phyloP scores from a whole-genome alignment of 2,329 filamentous ascomycete species.

The Fusarium acutatum region DNA sequence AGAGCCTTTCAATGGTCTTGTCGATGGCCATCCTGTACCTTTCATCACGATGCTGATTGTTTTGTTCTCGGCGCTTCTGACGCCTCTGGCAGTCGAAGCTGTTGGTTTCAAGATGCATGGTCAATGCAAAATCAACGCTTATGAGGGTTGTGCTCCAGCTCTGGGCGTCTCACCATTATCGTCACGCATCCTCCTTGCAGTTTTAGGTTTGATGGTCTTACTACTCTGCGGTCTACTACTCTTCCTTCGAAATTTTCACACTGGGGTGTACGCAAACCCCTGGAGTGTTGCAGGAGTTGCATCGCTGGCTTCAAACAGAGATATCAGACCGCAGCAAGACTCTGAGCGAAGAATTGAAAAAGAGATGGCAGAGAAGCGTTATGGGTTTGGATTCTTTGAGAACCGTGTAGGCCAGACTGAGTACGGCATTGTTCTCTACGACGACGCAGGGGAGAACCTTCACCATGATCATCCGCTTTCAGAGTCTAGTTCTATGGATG shows the following conservation, averaged over 20 bases:
- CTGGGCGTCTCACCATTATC: constrained; percentile 34
- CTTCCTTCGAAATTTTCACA: constrained; percentile 35
- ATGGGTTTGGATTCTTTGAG: constrained; percentile 39
- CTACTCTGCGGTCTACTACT: constrained; percentile 32
- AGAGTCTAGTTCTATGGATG: constrained; percentile 35
- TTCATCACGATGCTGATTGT: constrained; percentile 41
- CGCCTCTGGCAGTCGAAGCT: constrained; percentile 37
- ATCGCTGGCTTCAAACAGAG: constrained; percentile 37
- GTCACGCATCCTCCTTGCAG: constrained; percentile 28
- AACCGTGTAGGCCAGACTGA: constrained; percentile 31
- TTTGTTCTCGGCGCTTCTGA: constrained; percentile 33
- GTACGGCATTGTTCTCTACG: constrained; percentile 39
- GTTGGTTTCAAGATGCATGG: constrained; percentile 41
- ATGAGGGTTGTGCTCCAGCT: constrained; percentile 34
- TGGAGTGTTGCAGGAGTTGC: constrained; percentile 45
- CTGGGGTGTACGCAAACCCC: constrained; percentile 42
- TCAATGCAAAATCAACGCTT: constrained; percentile 30
- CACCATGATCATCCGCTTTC: background rate
- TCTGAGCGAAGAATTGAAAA: constrained; percentile 36
- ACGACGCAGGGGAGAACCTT: constrained; percentile 27
- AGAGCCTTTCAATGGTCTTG: constrained; percentile 46
- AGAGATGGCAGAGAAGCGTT: constrained; percentile 40
- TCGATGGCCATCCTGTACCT: constrained; percentile 41
- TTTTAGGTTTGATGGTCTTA: constrained; percentile 29
- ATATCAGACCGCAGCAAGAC: constrained; percentile 28